Conservation (phyloP, 306 rosid species). For the Erythrophleum fordii region DNA sequence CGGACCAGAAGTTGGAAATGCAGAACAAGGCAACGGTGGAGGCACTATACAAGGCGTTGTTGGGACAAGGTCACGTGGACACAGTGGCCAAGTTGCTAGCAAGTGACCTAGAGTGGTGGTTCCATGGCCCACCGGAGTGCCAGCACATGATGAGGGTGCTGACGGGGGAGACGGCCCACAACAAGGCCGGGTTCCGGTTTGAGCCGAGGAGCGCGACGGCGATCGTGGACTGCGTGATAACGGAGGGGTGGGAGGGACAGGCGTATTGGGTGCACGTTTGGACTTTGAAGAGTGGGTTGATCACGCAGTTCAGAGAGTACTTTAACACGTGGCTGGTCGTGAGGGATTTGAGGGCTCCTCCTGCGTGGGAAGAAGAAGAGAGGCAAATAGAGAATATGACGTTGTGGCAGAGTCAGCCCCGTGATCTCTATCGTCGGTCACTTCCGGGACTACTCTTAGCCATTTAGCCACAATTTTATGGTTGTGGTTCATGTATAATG, state of each 20-base stretch:
- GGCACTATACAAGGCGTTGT: slow-evolving; percentile 66
- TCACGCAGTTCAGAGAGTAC: slow-evolving; percentile 81
- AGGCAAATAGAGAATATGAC: slow-evolving; percentile 42
- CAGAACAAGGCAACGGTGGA: slow-evolving; percentile 60
- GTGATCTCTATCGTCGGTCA: slow-evolving; percentile 69
- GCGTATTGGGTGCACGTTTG: slow-evolving; percentile 95
- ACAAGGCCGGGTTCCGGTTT: slow-evolving; percentile 56
- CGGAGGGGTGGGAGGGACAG: slow-evolving; percentile 92
- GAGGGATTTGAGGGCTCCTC: slow-evolving; percentile 63
- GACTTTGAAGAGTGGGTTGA: slow-evolving; percentile 69
- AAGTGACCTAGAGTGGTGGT: slow-evolving; percentile 89
- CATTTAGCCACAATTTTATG: slow-evolving; percentile 45
- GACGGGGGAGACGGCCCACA: slow-evolving; percentile 63
- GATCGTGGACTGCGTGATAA: slow-evolving; percentile 60
- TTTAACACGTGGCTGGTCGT: slow-evolving; percentile 95
- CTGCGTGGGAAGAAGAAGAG: slow-evolving; percentile 58
- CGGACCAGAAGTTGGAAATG: slow-evolving; percentile 21
- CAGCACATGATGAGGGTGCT: slow-evolving; percentile 93
- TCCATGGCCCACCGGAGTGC: slow-evolving; percentile 92
- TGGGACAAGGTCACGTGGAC: slow-evolving; percentile 48
- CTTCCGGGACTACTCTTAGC: slow-evolving; percentile 81
- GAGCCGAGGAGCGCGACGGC: slow-evolving; percentile 72
- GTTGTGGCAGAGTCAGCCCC: slow-evolving; percentile 89
- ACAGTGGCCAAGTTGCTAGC: slow-evolving; percentile 59
- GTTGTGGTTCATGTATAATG: too few species aligned